Percentiles rank a stretch among this genome's conserved stretches.
Evolutionary conservation across 768 basidiomycete species (phyloP).

Genomic region (Tricholoma hemisulphureum): DNA sequence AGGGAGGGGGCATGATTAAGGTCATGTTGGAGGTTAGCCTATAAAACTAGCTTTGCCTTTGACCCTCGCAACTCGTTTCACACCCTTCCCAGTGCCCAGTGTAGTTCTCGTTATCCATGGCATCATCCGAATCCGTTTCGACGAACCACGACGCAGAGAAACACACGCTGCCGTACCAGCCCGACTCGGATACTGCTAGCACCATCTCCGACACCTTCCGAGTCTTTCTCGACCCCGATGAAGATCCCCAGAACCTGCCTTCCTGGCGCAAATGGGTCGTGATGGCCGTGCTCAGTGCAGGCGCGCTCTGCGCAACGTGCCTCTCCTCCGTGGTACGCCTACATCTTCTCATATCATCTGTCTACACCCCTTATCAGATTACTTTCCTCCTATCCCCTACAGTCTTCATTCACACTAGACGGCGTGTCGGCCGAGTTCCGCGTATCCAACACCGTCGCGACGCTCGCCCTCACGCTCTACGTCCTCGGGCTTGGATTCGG

Average conservation of each 20-base stretch:
- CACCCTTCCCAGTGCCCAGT: too few relatives aligned
- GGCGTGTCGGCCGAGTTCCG: constrained; percentile 52
- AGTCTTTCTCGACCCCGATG: constrained; percentile 39
- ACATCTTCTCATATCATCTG: neutral
- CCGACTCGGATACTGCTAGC: too few relatives aligned
- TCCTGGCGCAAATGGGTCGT: constrained; percentile 45
- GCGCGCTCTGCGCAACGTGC: constrained; percentile 51
- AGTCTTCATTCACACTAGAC: constrained; percentile 64
- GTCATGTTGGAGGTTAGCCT: too few relatives aligned
- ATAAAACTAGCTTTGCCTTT: too few relatives aligned
- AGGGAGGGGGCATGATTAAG: too few relatives aligned
- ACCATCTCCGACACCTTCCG: constrained; percentile 18
- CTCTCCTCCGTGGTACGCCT: constrained; percentile 54
- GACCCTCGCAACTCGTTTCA: too few relatives aligned
- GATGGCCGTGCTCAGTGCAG: constrained; percentile 45
- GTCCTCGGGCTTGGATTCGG: constrained; percentile 59
- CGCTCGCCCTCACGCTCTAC: constrained; percentile 56
- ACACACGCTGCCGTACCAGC: too few relatives aligned
- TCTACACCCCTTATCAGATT: neutral
- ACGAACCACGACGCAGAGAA: too few relatives aligned
- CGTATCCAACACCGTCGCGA: constrained; percentile 45
- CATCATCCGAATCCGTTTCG: too few relatives aligned
- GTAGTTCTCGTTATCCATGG: too few relatives aligned
- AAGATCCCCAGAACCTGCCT: constrained; percentile 44
- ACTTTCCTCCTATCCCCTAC: neutral